Conservation (phyloP, 1,139 yeast genomes). For the Zygoascus meyerae region DNA sequence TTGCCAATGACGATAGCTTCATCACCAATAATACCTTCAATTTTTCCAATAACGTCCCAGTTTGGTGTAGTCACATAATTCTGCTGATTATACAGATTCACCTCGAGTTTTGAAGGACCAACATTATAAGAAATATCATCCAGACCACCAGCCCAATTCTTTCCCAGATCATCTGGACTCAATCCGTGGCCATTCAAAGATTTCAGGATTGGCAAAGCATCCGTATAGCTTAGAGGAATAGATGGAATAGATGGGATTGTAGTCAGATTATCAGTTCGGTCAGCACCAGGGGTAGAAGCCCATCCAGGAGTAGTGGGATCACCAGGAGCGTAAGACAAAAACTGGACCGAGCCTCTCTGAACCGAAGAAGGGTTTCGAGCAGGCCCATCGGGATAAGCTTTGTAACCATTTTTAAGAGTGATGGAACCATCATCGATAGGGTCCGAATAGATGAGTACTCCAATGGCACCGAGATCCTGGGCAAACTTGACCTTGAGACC, state of each 20-base stretch:
- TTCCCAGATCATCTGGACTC: conserved; percentile 30
- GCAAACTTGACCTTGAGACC: conserved; percentile 67
- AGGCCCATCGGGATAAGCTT: conserved; percentile 60
- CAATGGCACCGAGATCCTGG: conserved; percentile 56
- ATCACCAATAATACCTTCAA: conserved; percentile 46
- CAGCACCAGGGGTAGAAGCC: conserved; percentile 54
- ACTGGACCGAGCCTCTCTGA: conserved; percentile 81
- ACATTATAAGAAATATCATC: conserved; percentile 46
- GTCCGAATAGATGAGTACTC: conserved; percentile 56
- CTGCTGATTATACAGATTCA: conserved; percentile 51
- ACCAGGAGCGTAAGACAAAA: conserved; percentile 71
- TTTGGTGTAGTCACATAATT: conserved; percentile 55
- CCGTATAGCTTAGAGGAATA: conserved; percentile 54
- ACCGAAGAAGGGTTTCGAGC: conserved; percentile 65
- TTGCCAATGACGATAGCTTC: conserved; percentile 59
- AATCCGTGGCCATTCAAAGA: conserved; percentile 53
- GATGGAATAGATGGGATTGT: conserved; percentile 58
- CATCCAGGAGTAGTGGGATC: conserved; percentile 89
- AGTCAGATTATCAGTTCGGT: conserved; percentile 43
- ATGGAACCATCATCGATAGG: conserved; percentile 59
- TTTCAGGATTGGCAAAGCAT: conserved; percentile 51
- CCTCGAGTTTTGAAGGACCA: conserved; percentile 54
- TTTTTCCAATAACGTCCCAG: conserved; percentile 52
- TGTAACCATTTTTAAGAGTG: conserved; percentile 46
- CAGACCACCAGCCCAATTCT: conserved; percentile 46